Conservation (phyloP, 768 basidiomycete species). For the Fistulinella prunicolor region DNA sequence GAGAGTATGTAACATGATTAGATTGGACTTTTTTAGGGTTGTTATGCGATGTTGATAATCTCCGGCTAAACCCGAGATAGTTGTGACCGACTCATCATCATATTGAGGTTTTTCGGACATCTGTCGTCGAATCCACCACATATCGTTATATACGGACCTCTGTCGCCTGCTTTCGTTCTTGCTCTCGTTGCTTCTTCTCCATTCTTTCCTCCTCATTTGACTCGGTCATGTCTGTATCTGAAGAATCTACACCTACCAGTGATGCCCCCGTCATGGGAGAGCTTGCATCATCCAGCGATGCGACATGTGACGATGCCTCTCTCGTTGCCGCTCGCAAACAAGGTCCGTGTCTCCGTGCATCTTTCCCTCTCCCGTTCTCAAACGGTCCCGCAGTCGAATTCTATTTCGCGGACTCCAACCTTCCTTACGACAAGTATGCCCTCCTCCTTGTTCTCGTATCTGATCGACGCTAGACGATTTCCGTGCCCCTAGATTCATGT, state of each 20-base stretch:
- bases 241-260: conserved; percentile 1
- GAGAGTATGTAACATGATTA: too few relatives aligned
- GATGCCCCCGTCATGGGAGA: background rate
- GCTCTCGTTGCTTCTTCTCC: background rate
- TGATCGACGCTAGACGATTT: background rate
- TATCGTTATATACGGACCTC: background rate
- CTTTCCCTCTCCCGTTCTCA: background rate
- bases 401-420: conserved; percentile 95
- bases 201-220: background rate
- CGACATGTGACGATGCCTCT: conserved; percentile 36
- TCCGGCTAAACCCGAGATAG: too few relatives aligned
- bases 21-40: too few relatives aligned
- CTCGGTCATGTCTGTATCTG: conserved; percentile 24
- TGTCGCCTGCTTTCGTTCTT: background rate
- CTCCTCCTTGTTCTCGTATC: background rate
- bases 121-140: too few relatives aligned
- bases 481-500: conserved; percentile 73
- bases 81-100: too few relatives aligned
- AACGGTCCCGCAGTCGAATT: conserved; percentile 68
- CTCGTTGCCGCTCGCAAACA: conserved; percentile 53
- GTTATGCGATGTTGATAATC: too few relatives aligned
- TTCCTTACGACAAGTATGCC: conserved; percentile 81
- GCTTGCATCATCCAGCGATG: too few relatives aligned
- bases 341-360: conserved; percentile 36
- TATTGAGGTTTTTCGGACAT: too few relatives aligned